Base-by-base conservation (phyloP, 2,329 filamentous ascomycete genomes). In the Hypoxylon sp. region DNA sequence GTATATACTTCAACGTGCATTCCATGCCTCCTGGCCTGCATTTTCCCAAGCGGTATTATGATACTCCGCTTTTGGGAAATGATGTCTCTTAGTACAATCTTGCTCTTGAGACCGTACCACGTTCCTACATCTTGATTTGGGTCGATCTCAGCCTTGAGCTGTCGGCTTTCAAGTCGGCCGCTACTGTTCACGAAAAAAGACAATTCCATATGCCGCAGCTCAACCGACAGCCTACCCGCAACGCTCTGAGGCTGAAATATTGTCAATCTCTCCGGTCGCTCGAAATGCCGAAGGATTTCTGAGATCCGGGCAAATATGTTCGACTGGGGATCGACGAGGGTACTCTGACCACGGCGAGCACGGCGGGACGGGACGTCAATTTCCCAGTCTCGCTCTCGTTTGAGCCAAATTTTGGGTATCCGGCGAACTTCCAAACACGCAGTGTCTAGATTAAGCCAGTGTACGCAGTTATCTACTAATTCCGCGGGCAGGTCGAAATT, bases 51-150 rank as follows among this genome's bases (percentile, higher is more conserved):
- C 0, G 89, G 85, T 0, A 88, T 78, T 0, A 92, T 79, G 2
- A 91, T 78, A 34, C 83, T 89, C 9, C 84, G 83, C 5, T 80
- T 78, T 0, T 72, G 60, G 0, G 63, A 72, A 30, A 84, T 82
- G 0, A 72, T 60, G 21, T 86, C 83, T 0, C 83, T 81, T 10
- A 91, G 74, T 0, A 91, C 83, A 6, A 91, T 77, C 74, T 86
- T 90, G 74, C 85, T 89, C 1, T 77, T 55, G 0, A 91, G 78
- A 0, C 90, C 90, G 63, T 91, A 85, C 71, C 86, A 82, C 0
- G 87, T 88, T 0, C 89, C 90, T 0, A 84, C 78, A 55, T 90
- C 85, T 72, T 93, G 91, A 10, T 87, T 68, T 0, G 75, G 73
- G 56, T 90, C 87, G 1, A 93, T 79, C 38, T 86, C 82, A 0